Base-by-base conservation (phyloP, 164 flowering plant genomes). In the Dillenia turbinata region DNA sequence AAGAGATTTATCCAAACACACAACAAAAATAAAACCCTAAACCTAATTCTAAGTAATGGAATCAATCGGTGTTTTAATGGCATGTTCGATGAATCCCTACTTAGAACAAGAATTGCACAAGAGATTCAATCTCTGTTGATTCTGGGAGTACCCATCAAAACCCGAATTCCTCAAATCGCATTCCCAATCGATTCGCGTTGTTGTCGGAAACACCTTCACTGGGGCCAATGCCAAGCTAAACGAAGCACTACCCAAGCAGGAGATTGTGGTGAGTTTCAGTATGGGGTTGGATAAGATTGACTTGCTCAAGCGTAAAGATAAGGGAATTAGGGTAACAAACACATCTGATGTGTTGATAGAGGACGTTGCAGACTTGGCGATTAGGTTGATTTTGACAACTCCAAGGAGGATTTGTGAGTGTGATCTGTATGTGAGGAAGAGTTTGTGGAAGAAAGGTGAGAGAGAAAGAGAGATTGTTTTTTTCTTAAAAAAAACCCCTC, bases 321-420 rank as follows among this genome's bases (percentile, higher is more conserved):
- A 71, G 57, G 92, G 95, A 43, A 77, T 93, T 64, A 79, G 89
- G 75, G 98, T 93, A 45, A 89, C 90, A 0, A 89, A 93, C 69
- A 93, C 96, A 0, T 96, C 98, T 0, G 96, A 93, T 71, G 97
- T 90, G 16, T 64, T 93, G 74, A 90, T 96, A 9, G 98, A 93
- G 9, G 96, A 89, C 56, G 98, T 90, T n/a, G 98, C 98, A 3
- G 98, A 93, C 55, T 52, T 87, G 64, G 95, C 97, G 8, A 76
- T 93, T 43, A 97, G 81, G 16, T 63, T 93, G 79, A 78, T 79
- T 40, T 51, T 92, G 72, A 78, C 89, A 0, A 78, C 82, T 11
- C 53, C 85, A 74, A 74, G 97, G 72, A 69, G 65, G 73, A 49
- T 89, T 63, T 81, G 85, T 64, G 92, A 51, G 53, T 50, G 81